These are phyloP conservation scores for Chrysopogon serrulatus DNA, from an alignment of 176 grass and related monocot species.

Conservation along the genomic window DNA sequence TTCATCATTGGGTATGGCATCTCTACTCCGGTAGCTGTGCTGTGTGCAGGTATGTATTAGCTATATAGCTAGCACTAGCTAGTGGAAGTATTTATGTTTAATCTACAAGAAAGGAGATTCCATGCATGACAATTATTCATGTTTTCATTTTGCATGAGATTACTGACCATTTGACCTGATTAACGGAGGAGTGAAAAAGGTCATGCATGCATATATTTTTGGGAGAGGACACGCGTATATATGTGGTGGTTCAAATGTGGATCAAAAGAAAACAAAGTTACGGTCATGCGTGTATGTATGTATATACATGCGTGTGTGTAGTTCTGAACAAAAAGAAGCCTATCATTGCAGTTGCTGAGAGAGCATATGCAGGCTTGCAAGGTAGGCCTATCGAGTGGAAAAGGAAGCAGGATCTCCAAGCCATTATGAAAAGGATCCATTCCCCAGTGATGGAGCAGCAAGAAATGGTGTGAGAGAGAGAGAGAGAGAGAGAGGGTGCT, in stretches of 20 bases:
- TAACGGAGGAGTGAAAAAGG: not conserved
- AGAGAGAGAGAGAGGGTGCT: not conserved
- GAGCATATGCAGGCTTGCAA: constrained; percentile 63
- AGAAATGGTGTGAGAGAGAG: constrained; percentile 35
- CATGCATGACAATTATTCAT: not conserved
- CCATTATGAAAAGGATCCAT: constrained; percentile 87
- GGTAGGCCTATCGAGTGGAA: constrained; percentile 64
- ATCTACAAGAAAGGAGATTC: constrained; percentile 10
- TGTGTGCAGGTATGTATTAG: not conserved
- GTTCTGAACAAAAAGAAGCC: constrained; percentile 43
- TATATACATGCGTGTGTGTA: not conserved
- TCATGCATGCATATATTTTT: not conserved
- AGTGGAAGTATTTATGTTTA: not conserved
- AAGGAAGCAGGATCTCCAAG: constrained; percentile 59
- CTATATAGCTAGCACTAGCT: not conserved
- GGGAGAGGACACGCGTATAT: not conserved
- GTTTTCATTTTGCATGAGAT: constrained; percentile 16
- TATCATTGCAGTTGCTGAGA: constrained; percentile 59
- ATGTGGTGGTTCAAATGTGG: not conserved
- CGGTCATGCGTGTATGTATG: not conserved
- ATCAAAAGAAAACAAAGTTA: constrained; percentile 4
- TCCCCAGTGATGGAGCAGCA: constrained; percentile 55
- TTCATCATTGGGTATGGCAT: constrained; percentile 28
- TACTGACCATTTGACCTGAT: no score
- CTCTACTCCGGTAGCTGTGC: not conserved